A percentile compares a stretch with the other conserved stretches of the same genome.
Evolutionary conservation across 805 yeast genomes (phyloP).

Genomic region (Barnettozyma wickerhamii): DNA sequence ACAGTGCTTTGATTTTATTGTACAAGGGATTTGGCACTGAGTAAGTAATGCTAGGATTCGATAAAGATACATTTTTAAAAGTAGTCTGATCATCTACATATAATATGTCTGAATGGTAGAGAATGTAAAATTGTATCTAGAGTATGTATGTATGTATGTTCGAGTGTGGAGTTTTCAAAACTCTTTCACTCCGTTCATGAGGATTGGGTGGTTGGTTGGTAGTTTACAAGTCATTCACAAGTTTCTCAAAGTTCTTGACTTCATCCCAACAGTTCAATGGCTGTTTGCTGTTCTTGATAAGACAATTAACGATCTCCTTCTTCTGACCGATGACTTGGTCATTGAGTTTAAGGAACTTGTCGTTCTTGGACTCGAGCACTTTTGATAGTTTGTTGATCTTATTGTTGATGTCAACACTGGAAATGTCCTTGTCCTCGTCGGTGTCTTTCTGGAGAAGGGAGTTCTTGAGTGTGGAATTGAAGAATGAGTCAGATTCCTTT

Average conservation of each 20-base stretch:
- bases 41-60: too few relatives aligned
- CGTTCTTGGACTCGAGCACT: constrained; percentile 33
- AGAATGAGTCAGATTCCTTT: constrained; percentile 43
- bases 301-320: constrained; percentile 50
- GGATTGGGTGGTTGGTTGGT: neutral
- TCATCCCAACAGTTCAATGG: constrained; percentile 82
- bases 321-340: constrained; percentile 45
- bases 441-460: constrained; percentile 34
- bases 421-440: constrained; percentile 28
- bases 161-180: too few relatives aligned
- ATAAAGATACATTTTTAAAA: too few relatives aligned
- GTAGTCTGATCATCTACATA: too few relatives aligned
- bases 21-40: constrained; percentile 78
- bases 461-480: constrained; percentile 45
- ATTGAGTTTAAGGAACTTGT: constrained; percentile 30
- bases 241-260: constrained; percentile 61
- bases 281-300: constrained; percentile 53
- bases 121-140: too few relatives aligned
- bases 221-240: constrained; percentile 44
- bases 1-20: constrained; percentile 83
- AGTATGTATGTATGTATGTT: neutral
- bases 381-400: constrained; percentile 37
- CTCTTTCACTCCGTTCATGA: too few relatives aligned
- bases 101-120: too few relatives aligned
- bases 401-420: constrained; percentile 32